Base-by-base conservation (phyloP, 306 rosid genomes). In the Cicer judaicum region DNA sequence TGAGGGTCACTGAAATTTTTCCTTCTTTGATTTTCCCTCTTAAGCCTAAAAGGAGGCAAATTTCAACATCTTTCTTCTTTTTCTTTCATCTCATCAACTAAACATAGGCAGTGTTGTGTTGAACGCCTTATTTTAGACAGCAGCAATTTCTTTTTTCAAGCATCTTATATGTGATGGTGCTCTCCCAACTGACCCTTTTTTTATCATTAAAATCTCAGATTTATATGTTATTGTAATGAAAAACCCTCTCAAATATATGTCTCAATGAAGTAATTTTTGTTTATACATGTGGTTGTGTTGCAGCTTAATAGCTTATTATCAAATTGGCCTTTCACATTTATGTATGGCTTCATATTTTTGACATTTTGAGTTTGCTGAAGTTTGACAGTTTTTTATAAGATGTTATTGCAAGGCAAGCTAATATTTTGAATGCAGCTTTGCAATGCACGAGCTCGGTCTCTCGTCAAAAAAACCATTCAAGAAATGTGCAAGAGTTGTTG, bases 401-500 rank as follows among this genome's bases (percentile, higher is more conserved):
- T 74, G 53, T 72, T 39, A 54, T 72, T 72, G 67, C 75, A 40
- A 68, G 60, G 48, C 72, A 74, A 70, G n/a, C 39, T 68, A 63
- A 60, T 65, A 46, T 79, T 83, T 13, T 79, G 78, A 72, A 66
- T 68, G 59, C 89, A 92, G 99, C 79, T 94, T 83, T 78, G 99
- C 99, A 41, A 94, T 94, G 99, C 97, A 94, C 36, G 99, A 92
- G 84, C 87, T 94, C 64, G 94, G 99, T 39, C 92, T 94, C 78
- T 72, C 92, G 18, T 94, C 99, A 1, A 85, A 86, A 73, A 94
- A 89, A 79, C 95, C 99, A 1, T 94, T 90, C 87, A 90, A 85
- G 95, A 94, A 94, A 88, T 90, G 99, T 74, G 99, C 99, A 15
- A 90, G 99, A 87, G 99, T 94, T 72, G 99, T 94, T 82, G 99